Base-by-base conservation (phyloP, 2,329 filamentous ascomycete species). In the Colletotrichum karsti region DNA sequence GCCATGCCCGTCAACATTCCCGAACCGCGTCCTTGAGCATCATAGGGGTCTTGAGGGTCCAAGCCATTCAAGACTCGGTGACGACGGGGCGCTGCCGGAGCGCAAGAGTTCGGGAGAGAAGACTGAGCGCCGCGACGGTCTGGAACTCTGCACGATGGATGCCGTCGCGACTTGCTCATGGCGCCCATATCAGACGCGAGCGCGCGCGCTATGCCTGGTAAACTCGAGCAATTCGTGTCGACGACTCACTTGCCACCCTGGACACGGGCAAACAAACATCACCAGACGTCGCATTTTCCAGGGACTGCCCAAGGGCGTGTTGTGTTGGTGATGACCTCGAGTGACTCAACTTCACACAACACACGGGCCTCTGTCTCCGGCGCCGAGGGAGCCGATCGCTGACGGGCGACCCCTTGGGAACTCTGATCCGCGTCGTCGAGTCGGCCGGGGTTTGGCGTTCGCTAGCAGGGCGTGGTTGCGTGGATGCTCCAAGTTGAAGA, bases 41-140 rank as follows among this genome's bases (percentile, higher is more conserved):
- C 42, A 46, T 57, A 63, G 37, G 59, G 64, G 64, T 53, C 59
- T 26, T 13, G 28, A 61, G 51, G 59, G 51, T 44, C 41, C 44
- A 53, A 63, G 44, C 44, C 46, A 37, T n/a, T 50, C 46, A 59
- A 57, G 59, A 63, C 44, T 24, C 51, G 22, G 26, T 67, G 64
- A 67, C 64, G 64, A 57, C 41, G 59, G 57, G 64, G 64, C 59
- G 51, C 59, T 67, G 51, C 59, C 59, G 51, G 44, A 51, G 44
- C 57, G 22, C 35, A 50, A 22, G 10, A 58, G 53, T 30, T 20
- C 28, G 10, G 26, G n/a, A 33, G 12, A 26, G 26, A 15, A 39
- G 51, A 53, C 59, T 46, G 64, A 53, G 51, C 59, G 51, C 44
- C 35, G 51, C 30, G 64, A 46, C 10, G 44, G 51, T 30, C 59